Evolutionary conservation across 2,329 filamentous ascomycete species (phyloP).

Genomic region (Clonostachys solani): DNA sequence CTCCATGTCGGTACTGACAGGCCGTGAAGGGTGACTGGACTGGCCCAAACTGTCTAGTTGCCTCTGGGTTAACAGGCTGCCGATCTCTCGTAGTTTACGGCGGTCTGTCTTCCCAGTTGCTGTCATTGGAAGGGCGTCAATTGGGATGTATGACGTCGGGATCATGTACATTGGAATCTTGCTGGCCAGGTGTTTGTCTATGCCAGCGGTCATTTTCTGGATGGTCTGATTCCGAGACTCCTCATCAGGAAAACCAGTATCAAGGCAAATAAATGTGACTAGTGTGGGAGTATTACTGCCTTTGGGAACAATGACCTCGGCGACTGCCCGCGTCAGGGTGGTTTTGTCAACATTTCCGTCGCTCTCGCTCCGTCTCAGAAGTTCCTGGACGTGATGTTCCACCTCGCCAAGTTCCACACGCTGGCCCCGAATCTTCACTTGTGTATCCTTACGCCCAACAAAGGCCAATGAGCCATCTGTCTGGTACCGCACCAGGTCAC

Average conservation of each 20-base stretch:
- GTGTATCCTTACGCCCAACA: slow-evolving; percentile 52
- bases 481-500: slow-evolving; percentile 77
- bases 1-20: slow-evolving; percentile 2
- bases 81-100: slow-evolving; percentile 1
- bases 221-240: background rate
- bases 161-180: slow-evolving; percentile 4
- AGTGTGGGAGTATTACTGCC: background rate
- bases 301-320: background rate
- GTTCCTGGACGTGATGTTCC: slow-evolving; percentile 10
- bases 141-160: slow-evolving; percentile 1
- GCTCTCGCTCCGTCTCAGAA: background rate
- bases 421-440: slow-evolving; percentile 55
- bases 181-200: background rate
- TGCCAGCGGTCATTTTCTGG: background rate
- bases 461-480: slow-evolving; percentile 72
- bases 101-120: slow-evolving; percentile 5
- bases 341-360: no score
- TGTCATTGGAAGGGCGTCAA: slow-evolving; percentile 2
- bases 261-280: background rate
- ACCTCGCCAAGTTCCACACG: slow-evolving; percentile 37
- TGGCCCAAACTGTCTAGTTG: slow-evolving; percentile 16
- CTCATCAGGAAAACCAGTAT: background rate
- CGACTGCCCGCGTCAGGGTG: slow-evolving; percentile 23
- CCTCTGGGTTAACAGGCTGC: slow-evolving; percentile 11
- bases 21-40: background rate